Evolutionary conservation across 2,329 filamentous ascomycete species (phyloP).

Genomic region (Pseudocercospora musae): DNA sequence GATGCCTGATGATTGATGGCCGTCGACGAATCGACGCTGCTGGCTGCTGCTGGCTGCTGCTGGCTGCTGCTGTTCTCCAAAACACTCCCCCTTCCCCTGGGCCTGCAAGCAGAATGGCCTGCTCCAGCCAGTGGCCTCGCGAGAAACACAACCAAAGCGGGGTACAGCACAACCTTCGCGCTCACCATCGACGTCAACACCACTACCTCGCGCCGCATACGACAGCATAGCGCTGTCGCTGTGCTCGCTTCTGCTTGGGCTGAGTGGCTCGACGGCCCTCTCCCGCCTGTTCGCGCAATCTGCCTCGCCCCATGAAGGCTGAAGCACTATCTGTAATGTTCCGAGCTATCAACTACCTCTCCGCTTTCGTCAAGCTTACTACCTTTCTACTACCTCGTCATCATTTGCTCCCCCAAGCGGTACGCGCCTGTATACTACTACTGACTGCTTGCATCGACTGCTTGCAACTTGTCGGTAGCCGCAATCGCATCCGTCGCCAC

Average conservation of each 20-base stretch:
- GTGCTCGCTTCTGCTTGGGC: conserved; percentile 4
- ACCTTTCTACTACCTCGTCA: conserved; percentile 22
- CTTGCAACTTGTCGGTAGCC: conserved; percentile 4
- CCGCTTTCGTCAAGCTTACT: conserved; percentile 25
- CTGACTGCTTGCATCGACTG: conserved; percentile 7
- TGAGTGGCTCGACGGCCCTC: conserved; percentile 5
- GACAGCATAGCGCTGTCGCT: conserved; percentile 13
- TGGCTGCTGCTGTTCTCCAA: conserved; percentile 2
- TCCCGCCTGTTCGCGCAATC: conserved; percentile 13
- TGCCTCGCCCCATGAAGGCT: conserved; percentile 11
- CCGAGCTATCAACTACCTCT: conserved; percentile 24
- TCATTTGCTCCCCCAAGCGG: no score
- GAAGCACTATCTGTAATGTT: conserved; percentile 20
- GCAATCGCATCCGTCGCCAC: conserved; percentile 13
- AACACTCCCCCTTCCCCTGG: background rate
- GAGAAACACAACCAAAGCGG: conserved; percentile 7
- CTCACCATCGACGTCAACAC: no score
- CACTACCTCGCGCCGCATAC: conserved; percentile 22
- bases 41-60: conserved; percentile 7
- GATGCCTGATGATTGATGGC: conserved; percentile 8
- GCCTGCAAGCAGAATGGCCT: conserved; percentile 2
- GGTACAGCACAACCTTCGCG: conserved; percentile 10
- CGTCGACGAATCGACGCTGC: conserved; percentile 7
- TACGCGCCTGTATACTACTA: conserved; percentile 13
- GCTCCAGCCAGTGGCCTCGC: conserved; percentile 1